Conservation (phyloP, 2,329 filamentous ascomycete species). For the Periconia digitata region DNA sequence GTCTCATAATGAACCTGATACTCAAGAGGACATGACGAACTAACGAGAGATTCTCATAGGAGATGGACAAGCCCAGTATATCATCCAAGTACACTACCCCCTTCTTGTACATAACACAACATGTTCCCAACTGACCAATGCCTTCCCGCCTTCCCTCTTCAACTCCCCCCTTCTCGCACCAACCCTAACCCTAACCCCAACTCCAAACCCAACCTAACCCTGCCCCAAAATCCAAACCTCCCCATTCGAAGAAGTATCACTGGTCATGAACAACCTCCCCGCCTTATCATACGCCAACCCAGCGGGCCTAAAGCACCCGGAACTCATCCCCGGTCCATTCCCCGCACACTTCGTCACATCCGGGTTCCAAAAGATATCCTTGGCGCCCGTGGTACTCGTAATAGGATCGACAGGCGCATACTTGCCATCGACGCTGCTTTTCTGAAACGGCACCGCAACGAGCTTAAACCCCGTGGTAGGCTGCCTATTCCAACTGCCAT, state of each 20-base stretch:
- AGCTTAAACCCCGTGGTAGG: conserved; percentile 54
- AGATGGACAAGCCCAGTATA: too few species aligned
- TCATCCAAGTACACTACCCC: too few species aligned
- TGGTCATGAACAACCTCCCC: conserved; percentile 62
- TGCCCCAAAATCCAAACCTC: conserved; percentile 36
- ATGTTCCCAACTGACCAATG: too few species aligned
- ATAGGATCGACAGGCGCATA: conserved; percentile 45
- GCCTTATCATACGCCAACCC: conserved; percentile 53
- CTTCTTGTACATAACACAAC: too few species aligned
- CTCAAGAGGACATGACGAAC: too few species aligned
- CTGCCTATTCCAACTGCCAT: conserved; percentile 66
- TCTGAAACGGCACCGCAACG: conserved; percentile 47
- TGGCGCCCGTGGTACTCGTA: conserved; percentile 52
- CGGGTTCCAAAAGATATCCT: conserved; percentile 59
- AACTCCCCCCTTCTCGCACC: too few species aligned
- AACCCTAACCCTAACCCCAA: too few species aligned
- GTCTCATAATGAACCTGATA: too few species aligned
- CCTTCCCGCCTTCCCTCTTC: neutral
- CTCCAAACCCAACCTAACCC: neutral
- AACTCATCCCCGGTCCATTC: conserved; percentile 29
- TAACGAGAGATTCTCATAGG: too few species aligned
- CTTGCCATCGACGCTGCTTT: conserved; percentile 36
- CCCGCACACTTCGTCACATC: conserved; percentile 56
- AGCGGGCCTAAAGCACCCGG: conserved; percentile 63
- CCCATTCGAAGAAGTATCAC: conserved; percentile 46